phyloP scores from a whole-genome alignment of 495 filamentous ascomycete species.

The Penicillium angulare region DNA sequence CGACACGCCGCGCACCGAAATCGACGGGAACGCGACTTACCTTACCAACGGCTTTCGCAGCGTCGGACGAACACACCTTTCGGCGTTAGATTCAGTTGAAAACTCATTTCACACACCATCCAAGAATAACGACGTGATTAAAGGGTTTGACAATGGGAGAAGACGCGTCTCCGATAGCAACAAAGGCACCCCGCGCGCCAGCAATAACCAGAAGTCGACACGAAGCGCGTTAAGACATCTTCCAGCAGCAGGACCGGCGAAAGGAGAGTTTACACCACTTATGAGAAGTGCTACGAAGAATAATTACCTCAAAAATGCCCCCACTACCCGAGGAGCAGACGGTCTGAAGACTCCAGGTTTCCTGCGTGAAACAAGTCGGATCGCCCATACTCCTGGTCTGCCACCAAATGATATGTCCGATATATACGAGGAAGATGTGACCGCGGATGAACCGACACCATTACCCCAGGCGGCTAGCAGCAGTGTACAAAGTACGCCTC shows the following conservation, averaged over 20 bases:
- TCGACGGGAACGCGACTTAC: slow-evolving; percentile 74
- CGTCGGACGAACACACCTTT: slow-evolving; percentile 45
- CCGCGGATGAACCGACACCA: slow-evolving; percentile 58
- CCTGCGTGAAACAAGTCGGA: slow-evolving; percentile 57
- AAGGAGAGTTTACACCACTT: slow-evolving; percentile 87
- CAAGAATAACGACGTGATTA: slow-evolving; percentile 70
- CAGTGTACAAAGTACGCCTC: slow-evolving; percentile 76
- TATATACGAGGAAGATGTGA: slow-evolving; percentile 64
- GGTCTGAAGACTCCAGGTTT: slow-evolving; percentile 68
- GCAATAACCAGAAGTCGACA: slow-evolving; percentile 43
- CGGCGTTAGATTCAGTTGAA: slow-evolving; percentile 77
- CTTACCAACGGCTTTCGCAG: slow-evolving; percentile 58
- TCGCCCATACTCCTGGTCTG: slow-evolving; percentile 61
- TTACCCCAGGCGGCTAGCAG: slow-evolving; percentile 71
- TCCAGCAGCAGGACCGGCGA: slow-evolving; percentile 55
- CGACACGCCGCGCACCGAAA: slow-evolving; percentile 76
- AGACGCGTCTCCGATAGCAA: slow-evolving; percentile 47
- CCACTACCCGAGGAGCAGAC: slow-evolving; percentile 51
- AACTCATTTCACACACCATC: slow-evolving; percentile 83
- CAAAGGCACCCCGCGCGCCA: slow-evolving; percentile 67
- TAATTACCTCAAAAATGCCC: slow-evolving; percentile 60
- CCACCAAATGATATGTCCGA: slow-evolving; percentile 59
- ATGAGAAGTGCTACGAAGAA: slow-evolving; percentile 87
- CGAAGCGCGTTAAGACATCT: slow-evolving; percentile 62
- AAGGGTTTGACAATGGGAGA: slow-evolving; percentile 61